Percentiles rank a stretch among this genome's conserved stretches.
Conservation (phyloP, 345 rosid species). For the Bruguiera parviflora region DNA sequence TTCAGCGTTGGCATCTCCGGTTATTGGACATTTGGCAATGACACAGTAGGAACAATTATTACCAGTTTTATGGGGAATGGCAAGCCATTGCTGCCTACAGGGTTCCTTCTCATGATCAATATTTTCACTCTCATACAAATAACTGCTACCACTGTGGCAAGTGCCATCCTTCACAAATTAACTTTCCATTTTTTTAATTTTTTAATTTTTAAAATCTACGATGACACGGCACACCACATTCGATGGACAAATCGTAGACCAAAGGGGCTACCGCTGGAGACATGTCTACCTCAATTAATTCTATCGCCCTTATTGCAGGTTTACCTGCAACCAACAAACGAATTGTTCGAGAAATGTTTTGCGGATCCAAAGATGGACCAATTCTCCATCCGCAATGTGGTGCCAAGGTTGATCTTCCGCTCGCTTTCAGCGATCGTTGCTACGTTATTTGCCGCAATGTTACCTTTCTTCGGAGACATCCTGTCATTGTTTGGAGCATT, state of each 20-base stretch:
- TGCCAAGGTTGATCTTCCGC: slow-evolving; percentile 38
- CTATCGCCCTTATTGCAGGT: slow-evolving; percentile 24
- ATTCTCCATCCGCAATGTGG: slow-evolving; percentile 36
- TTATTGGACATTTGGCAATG: slow-evolving; percentile 58
- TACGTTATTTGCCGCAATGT: slow-evolving; percentile 34
- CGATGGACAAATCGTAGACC: too few species aligned
- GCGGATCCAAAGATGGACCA: slow-evolving; percentile 40
- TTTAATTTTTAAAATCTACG: too few species aligned
- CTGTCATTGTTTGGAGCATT: slow-evolving; percentile 46
- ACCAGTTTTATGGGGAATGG: slow-evolving; percentile 39
- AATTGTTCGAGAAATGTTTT: slow-evolving; percentile 35
- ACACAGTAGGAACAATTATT: slow-evolving; percentile 26
- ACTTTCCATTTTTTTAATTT: neutral
- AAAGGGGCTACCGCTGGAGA: neutral
- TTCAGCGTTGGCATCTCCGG: slow-evolving; percentile 51
- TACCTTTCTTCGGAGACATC: slow-evolving; percentile 58
- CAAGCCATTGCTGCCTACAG: slow-evolving; percentile 43
- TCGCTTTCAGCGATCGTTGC: slow-evolving; percentile 36
- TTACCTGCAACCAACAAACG: slow-evolving; percentile 53
- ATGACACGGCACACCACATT: neutral
- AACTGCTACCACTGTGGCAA: slow-evolving; percentile 41
- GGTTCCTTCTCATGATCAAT: slow-evolving; percentile 46
- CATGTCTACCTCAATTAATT: too few species aligned
- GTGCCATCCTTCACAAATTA: neutral
- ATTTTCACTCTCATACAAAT: slow-evolving; percentile 43